Percentiles rank a stretch among this genome's conserved stretches.
These are phyloP conservation scores for Vitis amurensis DNA, from an alignment of 164 flowering plant species.

Conservation along the genomic window DNA sequence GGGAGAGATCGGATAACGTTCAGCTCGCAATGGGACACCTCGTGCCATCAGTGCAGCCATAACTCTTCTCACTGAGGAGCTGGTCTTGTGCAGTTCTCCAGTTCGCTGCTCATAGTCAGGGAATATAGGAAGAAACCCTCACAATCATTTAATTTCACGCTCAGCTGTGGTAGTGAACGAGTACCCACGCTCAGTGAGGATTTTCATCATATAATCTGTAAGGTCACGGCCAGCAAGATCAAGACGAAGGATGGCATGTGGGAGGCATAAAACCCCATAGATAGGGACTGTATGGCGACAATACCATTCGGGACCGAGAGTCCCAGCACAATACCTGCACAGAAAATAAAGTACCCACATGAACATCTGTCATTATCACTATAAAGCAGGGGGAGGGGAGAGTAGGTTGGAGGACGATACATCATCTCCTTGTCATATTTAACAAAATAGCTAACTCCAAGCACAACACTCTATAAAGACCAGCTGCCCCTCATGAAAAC, in stretches of 20 bases:
- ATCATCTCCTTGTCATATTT: too few species aligned
- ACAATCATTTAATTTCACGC: slow-evolving; percentile 80
- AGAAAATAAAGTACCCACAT: not conserved
- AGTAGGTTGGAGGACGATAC: too few species aligned
- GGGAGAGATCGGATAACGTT: too few species aligned
- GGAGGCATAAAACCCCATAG: slow-evolving; percentile 74
- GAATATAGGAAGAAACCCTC: too few species aligned
- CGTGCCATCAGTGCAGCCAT: too few species aligned
- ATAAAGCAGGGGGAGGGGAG: not conserved
- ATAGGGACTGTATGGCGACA: slow-evolving; percentile 77
- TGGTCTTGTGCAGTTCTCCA: too few species aligned
- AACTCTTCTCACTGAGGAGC: too few species aligned
- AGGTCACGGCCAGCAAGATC: slow-evolving; percentile 76
- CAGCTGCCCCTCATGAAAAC: too few species aligned
- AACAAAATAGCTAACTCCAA: too few species aligned
- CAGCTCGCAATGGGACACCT: too few species aligned
- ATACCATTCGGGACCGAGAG: slow-evolving; percentile 78
- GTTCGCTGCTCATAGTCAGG: too few species aligned
- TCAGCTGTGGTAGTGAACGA: slow-evolving; percentile 78
- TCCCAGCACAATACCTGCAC: slow-evolving; percentile 70
- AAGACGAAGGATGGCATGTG: slow-evolving; percentile 78
- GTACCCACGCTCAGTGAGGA: slow-evolving; percentile 72
- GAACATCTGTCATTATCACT: not conserved
- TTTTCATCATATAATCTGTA: slow-evolving; percentile 66
- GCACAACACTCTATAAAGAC: too few species aligned